phyloP scores from a whole-genome alignment of 2,329 filamentous ascomycete species.

The Aureobasidium mangrovei region DNA sequence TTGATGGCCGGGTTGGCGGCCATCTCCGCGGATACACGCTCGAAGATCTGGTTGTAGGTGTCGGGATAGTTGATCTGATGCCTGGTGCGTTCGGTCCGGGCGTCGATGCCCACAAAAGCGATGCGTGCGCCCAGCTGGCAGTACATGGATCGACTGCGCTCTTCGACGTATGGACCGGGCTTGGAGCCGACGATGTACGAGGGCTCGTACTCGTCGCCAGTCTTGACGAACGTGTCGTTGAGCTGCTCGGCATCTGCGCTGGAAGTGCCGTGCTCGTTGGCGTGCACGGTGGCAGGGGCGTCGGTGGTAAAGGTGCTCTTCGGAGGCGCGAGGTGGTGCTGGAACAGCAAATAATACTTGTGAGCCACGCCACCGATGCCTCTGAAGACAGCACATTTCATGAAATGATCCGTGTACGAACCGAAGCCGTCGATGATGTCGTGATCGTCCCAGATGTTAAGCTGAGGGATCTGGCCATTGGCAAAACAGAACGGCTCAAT shows the following conservation, averaged over 20 bases:
- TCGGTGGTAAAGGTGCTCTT: conserved; percentile 78
- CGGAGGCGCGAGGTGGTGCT: conserved; percentile 73
- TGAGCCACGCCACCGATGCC: conserved; percentile 52
- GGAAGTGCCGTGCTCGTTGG: conserved; percentile 32
- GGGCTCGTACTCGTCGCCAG: conserved; percentile 49
- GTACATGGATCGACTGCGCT: conserved; percentile 52
- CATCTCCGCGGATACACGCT: conserved; percentile 45
- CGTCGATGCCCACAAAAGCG: conserved; percentile 52
- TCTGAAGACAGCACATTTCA: conserved; percentile 56
- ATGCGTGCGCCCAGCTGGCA: conserved; percentile 58
- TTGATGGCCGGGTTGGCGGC: conserved; percentile 48
- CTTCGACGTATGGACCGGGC: conserved; percentile 59
- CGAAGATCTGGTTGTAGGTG: conserved; percentile 53
- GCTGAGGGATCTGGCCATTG: conserved; percentile 54
- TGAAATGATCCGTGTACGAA: conserved; percentile 58
- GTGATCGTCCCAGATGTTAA: conserved; percentile 59
- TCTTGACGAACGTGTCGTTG: conserved; percentile 62
- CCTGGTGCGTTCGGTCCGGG: conserved; percentile 66
- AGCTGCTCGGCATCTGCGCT: conserved; percentile 63
- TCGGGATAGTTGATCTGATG: conserved; percentile 83
- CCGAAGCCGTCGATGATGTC: conserved; percentile 62
- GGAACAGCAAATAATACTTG: conserved; percentile 55
- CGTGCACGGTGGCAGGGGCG: conserved; percentile 46
- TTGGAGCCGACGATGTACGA: conserved; percentile 72
- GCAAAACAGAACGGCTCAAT: conserved; percentile 53